Evolutionary conservation across 345 rosid genomes (phyloP), one percentile per base, ranked within the genome.

Genomic region (Salix udensis): DNA sequence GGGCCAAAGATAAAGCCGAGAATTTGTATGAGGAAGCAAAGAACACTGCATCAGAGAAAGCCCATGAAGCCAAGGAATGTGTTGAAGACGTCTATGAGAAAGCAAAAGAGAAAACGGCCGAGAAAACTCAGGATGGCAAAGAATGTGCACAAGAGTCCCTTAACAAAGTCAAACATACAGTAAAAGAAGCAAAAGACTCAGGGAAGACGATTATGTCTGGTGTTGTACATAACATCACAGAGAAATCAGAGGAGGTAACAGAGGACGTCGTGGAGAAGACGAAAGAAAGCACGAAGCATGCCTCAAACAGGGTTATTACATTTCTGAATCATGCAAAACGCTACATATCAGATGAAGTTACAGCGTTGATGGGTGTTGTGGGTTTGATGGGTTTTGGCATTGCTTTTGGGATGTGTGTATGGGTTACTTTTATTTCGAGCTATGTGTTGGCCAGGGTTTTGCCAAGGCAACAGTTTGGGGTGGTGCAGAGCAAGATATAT

Each of bases 351-450:
- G 58, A 64, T 50, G 23, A 78, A 15, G 1, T 80, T 37, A 77
- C 75, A 64, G 69, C 68, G 15, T 19, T 79, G 19, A 80, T 80
- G 77, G 68, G 86, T 24, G 71, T 88, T 61, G 37, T 82, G 28
- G 86, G 87, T 50, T 48, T 91, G 70, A 67, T 83, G 26, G 93
- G 90, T 10, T 87, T 89, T 1, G 80, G 89, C 0, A 79, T 84
- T 1, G 90, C 91, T 2, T 93, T 85, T 70, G 98, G 98, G 74
- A 85, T 80, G 84, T 78, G 90, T 70, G 81, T 87, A 53, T 95
- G 98, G 97, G 91, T 95, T 6, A 88, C 97, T 40, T 91, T 95
- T 76, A 66, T 88, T 14, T 91, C 96, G 2, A 89, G 93, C 82
- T 80, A 89, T 70, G 86, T 90, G 28, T 62, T 95, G 42, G 87